These are phyloP conservation scores for Aspergillus saccharolyticus DNA, from an alignment of 495 filamentous ascomycete species.

Conservation along the genomic window DNA sequence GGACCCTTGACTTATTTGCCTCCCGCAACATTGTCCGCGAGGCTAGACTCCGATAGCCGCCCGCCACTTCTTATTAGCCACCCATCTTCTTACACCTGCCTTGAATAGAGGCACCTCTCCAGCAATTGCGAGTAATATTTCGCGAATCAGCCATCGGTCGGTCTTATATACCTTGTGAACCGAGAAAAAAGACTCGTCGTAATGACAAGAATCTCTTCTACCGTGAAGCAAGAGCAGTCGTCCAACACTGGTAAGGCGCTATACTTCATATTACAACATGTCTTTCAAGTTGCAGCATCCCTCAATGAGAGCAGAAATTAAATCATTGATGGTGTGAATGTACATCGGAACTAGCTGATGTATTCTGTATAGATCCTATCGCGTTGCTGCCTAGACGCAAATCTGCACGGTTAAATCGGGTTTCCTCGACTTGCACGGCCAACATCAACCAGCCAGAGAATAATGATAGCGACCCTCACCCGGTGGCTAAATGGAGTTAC, in stretches of 20 bases:
- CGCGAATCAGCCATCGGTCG: background rate
- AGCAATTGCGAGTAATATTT: background rate
- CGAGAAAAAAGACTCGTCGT: background rate
- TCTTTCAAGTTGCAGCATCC: background rate
- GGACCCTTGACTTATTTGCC: background rate
- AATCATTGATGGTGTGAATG: background rate
- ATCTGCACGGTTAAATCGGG: slow-evolving; percentile 24
- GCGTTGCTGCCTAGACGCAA: slow-evolving; percentile 18
- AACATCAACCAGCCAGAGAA: background rate
- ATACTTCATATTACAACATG: background rate
- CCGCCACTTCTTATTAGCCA: background rate
- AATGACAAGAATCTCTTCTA: background rate
- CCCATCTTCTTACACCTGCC: background rate
- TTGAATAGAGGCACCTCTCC: background rate
- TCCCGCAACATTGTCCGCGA: background rate
- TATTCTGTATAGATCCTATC: slow-evolving; percentile 1
- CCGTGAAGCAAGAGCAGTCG: background rate
- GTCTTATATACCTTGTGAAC: background rate
- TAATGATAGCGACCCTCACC: background rate
- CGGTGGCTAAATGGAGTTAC: background rate
- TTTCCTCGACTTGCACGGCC: slow-evolving; percentile 16
- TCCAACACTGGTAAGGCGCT: background rate
- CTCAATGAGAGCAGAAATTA: background rate
- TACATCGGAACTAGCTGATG: background rate
- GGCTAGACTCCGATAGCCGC: background rate